Evolutionary conservation across 2,329 filamentous ascomycete genomes (phyloP), one percentile per base, ranked within the genome.

Genomic region (Pseudocercospora ulei): DNA sequence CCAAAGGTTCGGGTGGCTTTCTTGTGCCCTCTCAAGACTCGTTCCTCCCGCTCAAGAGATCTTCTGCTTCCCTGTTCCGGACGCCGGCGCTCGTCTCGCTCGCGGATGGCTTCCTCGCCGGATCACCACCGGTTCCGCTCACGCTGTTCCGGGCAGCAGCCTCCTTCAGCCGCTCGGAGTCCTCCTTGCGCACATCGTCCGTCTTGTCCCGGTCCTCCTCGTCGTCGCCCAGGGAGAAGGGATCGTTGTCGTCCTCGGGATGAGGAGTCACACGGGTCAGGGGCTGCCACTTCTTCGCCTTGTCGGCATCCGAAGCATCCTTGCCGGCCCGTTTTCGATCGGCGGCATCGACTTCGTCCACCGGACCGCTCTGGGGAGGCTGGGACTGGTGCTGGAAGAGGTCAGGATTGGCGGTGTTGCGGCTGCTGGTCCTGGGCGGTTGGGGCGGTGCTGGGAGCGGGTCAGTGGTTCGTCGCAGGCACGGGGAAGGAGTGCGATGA

Each of bases 271-370:
- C 77, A 0, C 80, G 73, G 7, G 87, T 85, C 52, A 98, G 67
- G 6, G 90, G 88, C 62, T 98, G 88, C 90, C 90, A 98, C 67
- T 98, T 98, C 72, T 87, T 95, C 29, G 75, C 64, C 65, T 86
- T 90, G 49, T 66, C 64, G 31, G 70, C 68, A 16, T 48, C 47
- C 4, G 41, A 17, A 6, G 41, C 37, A 20, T 47, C 43, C 31
- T 47, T 46, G 25, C 29, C 37, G 16, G 47, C 35, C 8, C 34
- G 35, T 20, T 46, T 50, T 18, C 78, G 75, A 58, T 92, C 90
- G 42, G 81, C 59, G 20, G 70, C 77, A 51, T 80, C 73, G 30
- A 94, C 87, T 56, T 94, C 85, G 54, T 92, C 83, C 2, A 83
- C 75, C 7, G 76, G 73, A 1, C 75, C 75, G 24, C 67, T 67